Evolutionary conservation across 2,329 filamentous ascomycete genomes (phyloP).

Genomic region (Fusarium armeniacum): DNA sequence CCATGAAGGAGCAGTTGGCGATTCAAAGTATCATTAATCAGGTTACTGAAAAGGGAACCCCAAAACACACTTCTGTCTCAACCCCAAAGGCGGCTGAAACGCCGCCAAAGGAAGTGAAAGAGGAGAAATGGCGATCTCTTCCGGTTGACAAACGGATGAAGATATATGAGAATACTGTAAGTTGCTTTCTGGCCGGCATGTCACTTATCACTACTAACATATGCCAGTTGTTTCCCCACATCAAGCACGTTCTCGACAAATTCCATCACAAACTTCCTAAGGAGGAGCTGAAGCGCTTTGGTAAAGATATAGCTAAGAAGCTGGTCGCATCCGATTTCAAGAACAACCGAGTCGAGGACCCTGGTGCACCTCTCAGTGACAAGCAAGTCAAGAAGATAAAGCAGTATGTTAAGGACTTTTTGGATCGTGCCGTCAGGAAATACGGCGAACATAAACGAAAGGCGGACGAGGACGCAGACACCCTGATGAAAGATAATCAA

Average conservation of each 20-base stretch:
- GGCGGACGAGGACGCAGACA: constrained; percentile 57
- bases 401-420: constrained; percentile 84
- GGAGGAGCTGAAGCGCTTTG: constrained; percentile 76
- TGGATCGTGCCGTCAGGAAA: constrained; percentile 87
- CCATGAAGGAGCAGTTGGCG: constrained; percentile 74
- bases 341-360: constrained; percentile 86
- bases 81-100: constrained; percentile 74
- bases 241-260: constrained; percentile 88
- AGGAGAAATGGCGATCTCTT: constrained; percentile 78
- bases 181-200: constrained; percentile 52
- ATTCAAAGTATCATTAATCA: constrained; percentile 89
- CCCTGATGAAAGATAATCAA: constrained; percentile 39
- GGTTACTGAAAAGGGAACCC: constrained; percentile 77
- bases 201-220: constrained; percentile 26
- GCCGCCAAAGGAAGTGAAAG: constrained; percentile 69
- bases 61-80: constrained; percentile 68
- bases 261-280: constrained; percentile 89
- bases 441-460: constrained; percentile 75
- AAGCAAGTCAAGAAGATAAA: constrained; percentile 88
- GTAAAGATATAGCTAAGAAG: constrained; percentile 83
- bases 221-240: constrained; percentile 81
- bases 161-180: constrained; percentile 92
- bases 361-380: constrained; percentile 75
- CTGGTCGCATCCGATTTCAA: constrained; percentile 94
- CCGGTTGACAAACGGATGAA: constrained; percentile 91